Percentiles rank a stretch among this genome's conserved stretches.
Conservation (phyloP, 176 grass and related monocot genomes). For the Poa annua region DNA sequence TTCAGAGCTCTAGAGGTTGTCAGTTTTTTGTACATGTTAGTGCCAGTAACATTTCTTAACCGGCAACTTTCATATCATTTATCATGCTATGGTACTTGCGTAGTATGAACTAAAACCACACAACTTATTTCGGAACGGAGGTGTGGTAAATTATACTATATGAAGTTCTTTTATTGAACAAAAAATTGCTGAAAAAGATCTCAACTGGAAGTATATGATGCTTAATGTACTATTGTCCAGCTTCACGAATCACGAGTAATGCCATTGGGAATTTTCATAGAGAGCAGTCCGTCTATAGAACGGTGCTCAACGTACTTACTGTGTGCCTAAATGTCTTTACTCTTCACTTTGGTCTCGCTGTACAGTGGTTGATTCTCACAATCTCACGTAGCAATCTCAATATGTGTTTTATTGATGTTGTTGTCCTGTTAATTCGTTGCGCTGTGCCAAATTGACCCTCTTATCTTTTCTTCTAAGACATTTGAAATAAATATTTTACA, state of each 20-base stretch:
- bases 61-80: background rate
- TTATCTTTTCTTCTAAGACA: constrained; percentile 10
- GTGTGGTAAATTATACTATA: background rate
- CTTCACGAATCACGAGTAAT: background rate
- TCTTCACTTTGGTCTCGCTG: background rate
- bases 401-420: background rate
- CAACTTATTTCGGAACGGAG: too few species aligned
- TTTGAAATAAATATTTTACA: background rate
- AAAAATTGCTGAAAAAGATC: background rate
- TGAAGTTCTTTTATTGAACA: background rate
- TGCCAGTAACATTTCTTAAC: background rate
- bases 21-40: background rate
- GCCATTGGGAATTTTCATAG: background rate
- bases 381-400: background rate
- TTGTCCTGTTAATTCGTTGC: background rate
- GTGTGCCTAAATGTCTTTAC: background rate
- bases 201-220: background rate
- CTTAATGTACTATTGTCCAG: background rate
- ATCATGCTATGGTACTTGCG: background rate
- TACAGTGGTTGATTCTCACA: background rate
- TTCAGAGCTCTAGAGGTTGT: background rate
- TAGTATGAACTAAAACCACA: background rate
- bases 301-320: background rate
- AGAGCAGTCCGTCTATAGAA: background rate
- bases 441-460: background rate